Base-by-base conservation (phyloP, 129 eudicot species). In the Flaveria brownii region DNA sequence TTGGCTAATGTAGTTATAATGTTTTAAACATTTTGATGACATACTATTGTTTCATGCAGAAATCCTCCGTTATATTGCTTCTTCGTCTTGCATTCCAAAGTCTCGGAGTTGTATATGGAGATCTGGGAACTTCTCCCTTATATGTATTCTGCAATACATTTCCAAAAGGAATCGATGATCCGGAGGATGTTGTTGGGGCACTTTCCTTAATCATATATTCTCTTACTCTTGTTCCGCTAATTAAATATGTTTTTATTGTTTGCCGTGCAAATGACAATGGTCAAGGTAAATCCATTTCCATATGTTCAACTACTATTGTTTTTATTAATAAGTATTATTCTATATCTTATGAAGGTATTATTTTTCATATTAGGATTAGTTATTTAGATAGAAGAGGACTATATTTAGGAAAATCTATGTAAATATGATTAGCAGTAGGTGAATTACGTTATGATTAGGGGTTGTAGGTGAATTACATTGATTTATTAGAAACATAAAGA, bases 71-170 rank as follows among this genome's bases (percentile, higher is more conserved):
- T 20, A 3, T 86, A 51, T 83, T 89, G 84, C 90, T 92, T 68
- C 70, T 92, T 68, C 85, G 96, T 57, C 88, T 92, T 54, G 91
- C 91, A 72, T 89, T 86, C 74, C 95, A 89, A 83, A 84, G 91
- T 76, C 65, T 89, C 22, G 63, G 63, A 18, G 63, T 56, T 18
- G 63, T 20, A 30, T 56, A 56, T 56, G 63, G 63, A 56, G 95
- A 89, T 73, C 56, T 89, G 2, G 95, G 95, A 17, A 89, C 95
- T 11, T 89, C 95, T 14, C 95, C 95, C 0, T 28, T 89, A 6
- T 89, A 89, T 25, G 95, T 89, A 4, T 89, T 67, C 55, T 47
- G 83, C 50, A 86, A 86, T 63, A 78, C 87, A 41, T 89, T 89
- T 45, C 70, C 87, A 0, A 73, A 85, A 0, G 91, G 86, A 13